Base-by-base conservation (phyloP, 129 eudicot genomes). In the Artemisia argyi region DNA sequence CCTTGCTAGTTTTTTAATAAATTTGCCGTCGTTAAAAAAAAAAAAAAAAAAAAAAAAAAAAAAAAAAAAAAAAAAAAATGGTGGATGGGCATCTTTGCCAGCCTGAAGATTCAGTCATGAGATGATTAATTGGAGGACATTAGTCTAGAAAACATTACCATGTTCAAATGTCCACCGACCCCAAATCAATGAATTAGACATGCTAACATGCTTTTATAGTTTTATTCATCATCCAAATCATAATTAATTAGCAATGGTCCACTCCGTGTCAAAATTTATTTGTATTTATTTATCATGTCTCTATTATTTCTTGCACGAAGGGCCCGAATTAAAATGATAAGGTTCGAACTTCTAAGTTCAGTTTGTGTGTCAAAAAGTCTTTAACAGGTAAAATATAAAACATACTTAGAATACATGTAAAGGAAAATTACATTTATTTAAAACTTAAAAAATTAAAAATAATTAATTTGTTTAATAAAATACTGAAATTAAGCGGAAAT, bases 51-150 rank as follows among this genome's bases (percentile, higher is more conserved):
- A n/a, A n/a, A n/a, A n/a, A n/a, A n/a, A n/a, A n/a, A n/a, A n/a
- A n/a, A n/a, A n/a, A n/a, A n/a, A n/a, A n/a, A n/a, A n/a, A n/a
- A n/a, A 56, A 56, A 56, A 30, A 18, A 16, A 16, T n/a, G n/a
- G 28, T 56, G 12, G 11, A 56, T 56, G 28, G 14, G 28, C 61
- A 17, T 56, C 61, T 56, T 56, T 56, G 61, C 61, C 61, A 56
- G 61, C 61, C 28, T 56, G 28, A 56, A 56, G 61, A 56, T 56
- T 56, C 61, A 56, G 46, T 39, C 46, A 39, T 39, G 46, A 39
- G 11, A 56, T 56, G 61, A 56, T 56, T 56, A 18, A 56, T 17
- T 56, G 61, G 28, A 56, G 11, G 61, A 56, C 11, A 56, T 56
- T 56, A 56, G 22, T 56, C 30, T 56, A 14, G 61, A 56, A 56